Conservation (phyloP, 2,329 filamentous ascomycete genomes). For the Scedosporium boydii region DNA sequence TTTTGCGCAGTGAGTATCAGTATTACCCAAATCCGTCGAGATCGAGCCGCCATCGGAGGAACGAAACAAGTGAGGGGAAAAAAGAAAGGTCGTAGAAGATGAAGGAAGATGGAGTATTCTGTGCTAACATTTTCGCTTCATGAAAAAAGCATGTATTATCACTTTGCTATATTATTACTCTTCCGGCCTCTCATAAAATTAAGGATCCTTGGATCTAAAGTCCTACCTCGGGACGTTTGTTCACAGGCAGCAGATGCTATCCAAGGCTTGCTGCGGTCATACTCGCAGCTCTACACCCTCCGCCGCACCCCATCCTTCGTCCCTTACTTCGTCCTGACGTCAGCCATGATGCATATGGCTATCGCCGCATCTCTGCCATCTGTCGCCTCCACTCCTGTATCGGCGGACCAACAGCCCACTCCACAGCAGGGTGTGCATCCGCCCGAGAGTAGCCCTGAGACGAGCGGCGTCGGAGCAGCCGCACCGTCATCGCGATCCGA, state of each 20-base stretch:
- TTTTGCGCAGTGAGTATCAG: conserved; percentile 58
- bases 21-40: neutral
- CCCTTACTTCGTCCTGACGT: conserved; percentile 52
- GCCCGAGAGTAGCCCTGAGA: neutral
- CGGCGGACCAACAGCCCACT: neutral
- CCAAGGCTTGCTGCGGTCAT: conserved; percentile 44
- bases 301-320: conserved; percentile 51
- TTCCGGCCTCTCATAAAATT: conserved; percentile 64
- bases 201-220: conserved; percentile 51
- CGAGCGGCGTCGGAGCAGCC: neutral
- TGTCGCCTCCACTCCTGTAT: conserved; percentile 3
- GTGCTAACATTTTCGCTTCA: neutral
- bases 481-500: conserved; percentile 8
- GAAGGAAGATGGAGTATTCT: too few relatives aligned
- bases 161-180: conserved; percentile 61
- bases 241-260: conserved; percentile 51
- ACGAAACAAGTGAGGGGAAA: too few relatives aligned
- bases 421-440: neutral
- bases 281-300: conserved; percentile 49
- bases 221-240: conserved; percentile 58
- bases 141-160: conserved; percentile 53
- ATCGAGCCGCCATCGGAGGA: too few relatives aligned
- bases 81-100: too few relatives aligned
- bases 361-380: conserved; percentile 31
- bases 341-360: conserved; percentile 51